These are phyloP conservation scores for Pseudoneurospora amorphoporcata DNA, from an alignment of 495 filamentous ascomycete species.

Conservation along the genomic window DNA sequence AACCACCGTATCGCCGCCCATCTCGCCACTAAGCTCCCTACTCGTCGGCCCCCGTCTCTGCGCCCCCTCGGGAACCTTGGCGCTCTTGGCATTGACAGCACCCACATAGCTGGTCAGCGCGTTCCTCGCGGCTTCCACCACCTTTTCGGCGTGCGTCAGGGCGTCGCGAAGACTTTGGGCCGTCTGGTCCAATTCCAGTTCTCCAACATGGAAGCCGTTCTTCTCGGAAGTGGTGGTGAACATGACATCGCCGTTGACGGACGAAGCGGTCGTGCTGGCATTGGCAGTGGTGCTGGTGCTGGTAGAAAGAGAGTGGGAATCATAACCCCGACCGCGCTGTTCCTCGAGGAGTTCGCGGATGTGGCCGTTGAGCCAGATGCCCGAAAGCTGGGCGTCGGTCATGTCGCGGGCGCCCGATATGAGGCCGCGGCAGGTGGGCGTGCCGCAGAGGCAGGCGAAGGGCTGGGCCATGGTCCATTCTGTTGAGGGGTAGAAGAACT, in stretches of 20 bases:
- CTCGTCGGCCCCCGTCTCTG: constrained; percentile 33
- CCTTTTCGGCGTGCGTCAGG: constrained; percentile 28
- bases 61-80: constrained; percentile 9
- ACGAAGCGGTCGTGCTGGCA: background rate
- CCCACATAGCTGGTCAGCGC: constrained; percentile 26
- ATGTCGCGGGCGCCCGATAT: constrained; percentile 48
- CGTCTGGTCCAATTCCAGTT: constrained; percentile 14
- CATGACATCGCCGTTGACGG: constrained; percentile 2
- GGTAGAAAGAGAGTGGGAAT: background rate
- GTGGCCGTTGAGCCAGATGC: constrained; percentile 45
- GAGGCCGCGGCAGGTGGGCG: constrained; percentile 36
- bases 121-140: constrained; percentile 24
- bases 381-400: constrained; percentile 31
- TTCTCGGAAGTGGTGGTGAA: background rate
- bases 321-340: background rate
- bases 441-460: constrained; percentile 57
- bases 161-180: constrained; percentile 23
- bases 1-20: constrained; percentile 40
- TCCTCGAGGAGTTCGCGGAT: constrained; percentile 42
- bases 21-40: constrained; percentile 42
- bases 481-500: constrained; percentile 68
- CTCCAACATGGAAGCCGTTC: background rate
- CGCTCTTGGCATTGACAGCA: background rate
- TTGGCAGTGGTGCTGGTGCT: constrained; percentile 5
- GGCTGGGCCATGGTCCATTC: constrained; percentile 70